Percentiles rank a stretch among this genome's conserved stretches.
Evolutionary conservation across 78 protist genomes (phyloP).

Genomic region (Salpingoeca rosetta): DNA sequence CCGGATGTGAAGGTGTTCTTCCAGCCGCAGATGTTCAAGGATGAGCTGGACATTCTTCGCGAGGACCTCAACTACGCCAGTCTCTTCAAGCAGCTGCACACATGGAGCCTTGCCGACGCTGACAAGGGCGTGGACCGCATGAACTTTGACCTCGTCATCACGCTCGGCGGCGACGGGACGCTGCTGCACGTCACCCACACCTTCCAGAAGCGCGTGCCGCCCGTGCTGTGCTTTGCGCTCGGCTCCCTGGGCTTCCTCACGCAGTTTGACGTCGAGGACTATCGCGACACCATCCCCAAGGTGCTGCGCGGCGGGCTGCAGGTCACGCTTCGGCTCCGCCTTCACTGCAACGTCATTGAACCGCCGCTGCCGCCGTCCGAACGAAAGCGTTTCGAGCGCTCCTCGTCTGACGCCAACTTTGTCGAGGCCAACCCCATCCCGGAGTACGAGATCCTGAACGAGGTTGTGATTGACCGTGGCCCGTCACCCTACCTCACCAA

Average conservation of each 20-base stretch:
- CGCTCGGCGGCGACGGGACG: slow-evolving; percentile 90
- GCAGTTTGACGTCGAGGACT: slow-evolving; percentile 22
- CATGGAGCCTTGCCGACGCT: background rate
- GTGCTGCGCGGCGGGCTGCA: background rate
- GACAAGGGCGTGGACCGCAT: background rate
- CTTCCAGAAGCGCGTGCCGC: slow-evolving; percentile 37
- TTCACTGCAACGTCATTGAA: background rate
- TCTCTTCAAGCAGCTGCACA: background rate
- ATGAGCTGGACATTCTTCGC: background rate
- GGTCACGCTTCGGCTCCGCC: slow-evolving; percentile 5
- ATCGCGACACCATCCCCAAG: background rate
- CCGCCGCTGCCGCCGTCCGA: background rate
- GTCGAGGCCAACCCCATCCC: background rate
- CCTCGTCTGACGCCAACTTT: background rate
- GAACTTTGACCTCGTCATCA: slow-evolving; percentile 64
- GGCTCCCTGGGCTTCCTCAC: slow-evolving; percentile 81
- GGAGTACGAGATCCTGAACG: background rate
- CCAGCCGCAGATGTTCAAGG: background rate
- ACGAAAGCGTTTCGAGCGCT: background rate
- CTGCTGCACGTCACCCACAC: slow-evolving; percentile 39
- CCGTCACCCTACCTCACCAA: slow-evolving; percentile 55
- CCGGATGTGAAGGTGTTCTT: background rate
- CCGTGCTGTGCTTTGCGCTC: slow-evolving; percentile 63
- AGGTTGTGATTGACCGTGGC: slow-evolving; percentile 23
- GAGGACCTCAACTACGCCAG: background rate